Evolutionary conservation across 176 grass and related monocot genomes (phyloP).

Genomic region (Oryza meyeriana): DNA sequence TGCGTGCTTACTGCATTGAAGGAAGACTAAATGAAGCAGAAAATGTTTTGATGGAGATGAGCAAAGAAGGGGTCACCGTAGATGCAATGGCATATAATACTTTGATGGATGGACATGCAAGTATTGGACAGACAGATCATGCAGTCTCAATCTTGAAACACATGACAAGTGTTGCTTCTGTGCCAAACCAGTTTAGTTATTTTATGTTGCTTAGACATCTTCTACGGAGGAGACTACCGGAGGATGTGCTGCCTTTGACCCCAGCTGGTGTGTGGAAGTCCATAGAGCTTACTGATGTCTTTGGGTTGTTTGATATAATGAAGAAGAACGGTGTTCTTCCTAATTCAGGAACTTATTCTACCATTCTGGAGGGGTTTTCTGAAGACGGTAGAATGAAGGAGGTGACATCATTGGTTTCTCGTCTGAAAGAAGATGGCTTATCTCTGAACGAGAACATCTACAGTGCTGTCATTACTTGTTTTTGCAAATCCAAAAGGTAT

Average conservation of each 20-base stretch:
- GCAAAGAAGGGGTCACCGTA: slow-evolving; percentile 28
- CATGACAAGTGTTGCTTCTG: slow-evolving; percentile 48
- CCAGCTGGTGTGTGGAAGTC: slow-evolving; percentile 40
- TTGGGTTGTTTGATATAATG: slow-evolving; percentile 47
- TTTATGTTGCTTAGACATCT: slow-evolving; percentile 57
- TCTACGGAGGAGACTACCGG: slow-evolving; percentile 28
- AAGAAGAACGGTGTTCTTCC: slow-evolving; percentile 24
- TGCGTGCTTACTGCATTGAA: slow-evolving; percentile 53
- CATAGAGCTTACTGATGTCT: slow-evolving; percentile 41
- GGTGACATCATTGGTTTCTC: slow-evolving; percentile 44
- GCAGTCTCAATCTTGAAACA: slow-evolving; percentile 49
- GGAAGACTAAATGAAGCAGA: slow-evolving; percentile 50
- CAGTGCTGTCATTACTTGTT: slow-evolving; percentile 38
- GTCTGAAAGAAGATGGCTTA: slow-evolving; percentile 47
- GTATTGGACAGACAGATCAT: slow-evolving; percentile 41
- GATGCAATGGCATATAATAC: slow-evolving; percentile 58
- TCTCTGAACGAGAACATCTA: slow-evolving; percentile 46
- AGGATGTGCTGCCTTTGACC: background rate
- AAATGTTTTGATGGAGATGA: slow-evolving; percentile 47
- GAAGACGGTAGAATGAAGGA: slow-evolving; percentile 44
- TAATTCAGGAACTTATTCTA: slow-evolving; percentile 36
- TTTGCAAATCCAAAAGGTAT: slow-evolving; percentile 55
- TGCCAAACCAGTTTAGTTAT: slow-evolving; percentile 50
- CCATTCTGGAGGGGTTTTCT: slow-evolving; percentile 44
- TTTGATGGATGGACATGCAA: slow-evolving; percentile 48